Evolutionary conservation across 2,329 filamentous ascomycete genomes (phyloP).

Genomic region (Epichloe uncinata): DNA sequence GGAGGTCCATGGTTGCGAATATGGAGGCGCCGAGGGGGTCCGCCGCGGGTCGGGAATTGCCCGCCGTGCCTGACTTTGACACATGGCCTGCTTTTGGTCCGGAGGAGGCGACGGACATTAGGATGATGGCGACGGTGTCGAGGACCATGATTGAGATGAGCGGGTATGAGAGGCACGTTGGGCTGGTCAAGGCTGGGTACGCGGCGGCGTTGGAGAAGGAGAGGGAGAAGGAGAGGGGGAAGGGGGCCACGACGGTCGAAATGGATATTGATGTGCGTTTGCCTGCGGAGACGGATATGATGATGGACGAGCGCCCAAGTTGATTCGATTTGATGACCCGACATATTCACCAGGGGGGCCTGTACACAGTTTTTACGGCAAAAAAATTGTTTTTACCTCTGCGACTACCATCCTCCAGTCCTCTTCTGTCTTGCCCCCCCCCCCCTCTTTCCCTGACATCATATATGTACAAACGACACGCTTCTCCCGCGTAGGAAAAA

Average conservation of each 20-base stretch:
- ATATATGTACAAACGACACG: slow-evolving; percentile 26
- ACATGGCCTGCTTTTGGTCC: slow-evolving; percentile 2
- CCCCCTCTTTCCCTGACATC: slow-evolving; percentile 12
- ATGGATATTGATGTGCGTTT: background rate
- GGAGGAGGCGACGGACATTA: slow-evolving; percentile 11
- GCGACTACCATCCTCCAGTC: background rate
- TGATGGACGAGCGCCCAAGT: background rate
- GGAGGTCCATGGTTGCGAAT: slow-evolving; percentile 16
- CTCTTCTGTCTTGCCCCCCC: background rate
- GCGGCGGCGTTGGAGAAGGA: slow-evolving; percentile 14
- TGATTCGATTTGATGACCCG: too few relatives aligned
- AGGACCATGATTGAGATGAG: slow-evolving; percentile 10
- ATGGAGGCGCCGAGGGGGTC: slow-evolving; percentile 12
- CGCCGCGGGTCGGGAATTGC: background rate
- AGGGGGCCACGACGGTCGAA: background rate
- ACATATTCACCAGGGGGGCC: background rate
- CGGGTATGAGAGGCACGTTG: slow-evolving; percentile 14
- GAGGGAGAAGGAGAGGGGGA: slow-evolving; percentile 6
- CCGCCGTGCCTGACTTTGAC: background rate
- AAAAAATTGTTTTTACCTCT: slow-evolving; percentile 10
- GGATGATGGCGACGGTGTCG: slow-evolving; percentile 11
- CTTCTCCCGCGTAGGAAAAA: slow-evolving; percentile 8
- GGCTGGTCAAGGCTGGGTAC: slow-evolving; percentile 5
- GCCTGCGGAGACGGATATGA: background rate
- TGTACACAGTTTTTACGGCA: background rate